Evolutionary conservation across 202 grass and related monocot genomes (phyloP), one percentile per base, ranked within the genome.

Genomic region (Panicum virgatum): DNA sequence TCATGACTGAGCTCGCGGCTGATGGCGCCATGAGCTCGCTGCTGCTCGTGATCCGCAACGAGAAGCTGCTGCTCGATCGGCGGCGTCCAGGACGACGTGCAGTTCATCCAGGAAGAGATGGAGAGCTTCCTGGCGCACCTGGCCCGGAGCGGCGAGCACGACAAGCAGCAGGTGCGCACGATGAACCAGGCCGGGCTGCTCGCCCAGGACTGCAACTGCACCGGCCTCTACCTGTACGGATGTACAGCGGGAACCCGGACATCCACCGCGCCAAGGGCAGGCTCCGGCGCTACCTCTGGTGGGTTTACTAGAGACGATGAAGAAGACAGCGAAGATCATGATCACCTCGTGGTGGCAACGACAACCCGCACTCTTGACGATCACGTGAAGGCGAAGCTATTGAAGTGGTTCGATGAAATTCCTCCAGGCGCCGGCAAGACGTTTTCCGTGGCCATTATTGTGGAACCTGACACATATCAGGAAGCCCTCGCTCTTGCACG

Each of bases 91-190:
- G 20, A 22, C 12, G 76, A 79, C 46, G 76, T 79, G 76, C 30
- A 52, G 62, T 79, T 79, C 76, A 79, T 79, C 59, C 14, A 26
- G 61, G 76, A 79, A 44, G 76, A 79, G 76, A 79, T 66, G 44
- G 59, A 64, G 76, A 79, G 76, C 45, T 79, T 79, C 61, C 61
- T 79, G 12, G 4, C 16, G 12, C 44, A 66, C 76, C 44, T 78
- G 0, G 61, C 45, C 19, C 2, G 60, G 26, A 62, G 10, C 5
- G 18, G 75, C 5, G 27, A 78, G 11, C 75, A 78, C 58, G 27
- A 50, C 43, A 59, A n/a, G n/a, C n/a, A 78, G 18, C 75, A 78
- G 46, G 76, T 79, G 6, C 61, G 46, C 4, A 52, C 61, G 76
- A 79, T 66, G 76, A 79, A 7, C 30, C 76, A 79, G 30, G 60